phyloP scores from a whole-genome alignment of 805 yeast species.

The Pichia scutulata region DNA sequence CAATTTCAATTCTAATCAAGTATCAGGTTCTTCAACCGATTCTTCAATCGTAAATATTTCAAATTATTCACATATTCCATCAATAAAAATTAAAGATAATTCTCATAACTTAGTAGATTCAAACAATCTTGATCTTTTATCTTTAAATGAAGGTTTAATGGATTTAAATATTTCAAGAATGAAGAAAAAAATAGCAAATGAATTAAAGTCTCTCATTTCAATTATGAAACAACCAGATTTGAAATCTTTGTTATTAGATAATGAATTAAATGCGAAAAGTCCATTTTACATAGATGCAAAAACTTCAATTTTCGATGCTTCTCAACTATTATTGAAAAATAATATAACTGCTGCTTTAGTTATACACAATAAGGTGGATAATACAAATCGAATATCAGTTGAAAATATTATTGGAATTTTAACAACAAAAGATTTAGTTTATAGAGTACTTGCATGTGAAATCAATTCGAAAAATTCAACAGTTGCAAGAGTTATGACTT shows the following conservation, averaged over 20 bases:
- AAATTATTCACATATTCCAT: background rate
- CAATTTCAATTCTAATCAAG: background rate
- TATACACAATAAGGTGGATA: conserved; percentile 19
- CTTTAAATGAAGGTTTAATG: conserved; percentile 17
- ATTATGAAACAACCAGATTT: conserved; percentile 37
- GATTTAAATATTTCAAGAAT: conserved; percentile 22
- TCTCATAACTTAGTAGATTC: background rate
- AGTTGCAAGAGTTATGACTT: conserved; percentile 37
- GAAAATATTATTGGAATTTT: conserved; percentile 37
- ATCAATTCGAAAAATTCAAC: conserved; percentile 31
- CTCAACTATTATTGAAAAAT: conserved; percentile 32
- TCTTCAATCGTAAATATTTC: background rate
- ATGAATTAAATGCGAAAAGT: conserved; percentile 20
- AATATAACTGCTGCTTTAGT: conserved; percentile 36
- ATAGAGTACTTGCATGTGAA: conserved; percentile 32
- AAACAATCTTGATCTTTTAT: conserved; percentile 14
- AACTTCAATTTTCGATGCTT: conserved; percentile 32
- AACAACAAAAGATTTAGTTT: conserved; percentile 39
- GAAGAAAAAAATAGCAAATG: conserved; percentile 26
- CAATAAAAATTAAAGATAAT: conserved; percentile 1
- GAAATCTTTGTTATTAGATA: conserved; percentile 21
- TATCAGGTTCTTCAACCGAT: background rate
- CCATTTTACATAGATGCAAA: conserved; percentile 33
- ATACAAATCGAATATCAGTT: background rate
- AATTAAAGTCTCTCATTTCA: conserved; percentile 31